Evolutionary conservation across 768 basidiomycete species (phyloP).

Genomic region (Leccinum longicurvipes): DNA sequence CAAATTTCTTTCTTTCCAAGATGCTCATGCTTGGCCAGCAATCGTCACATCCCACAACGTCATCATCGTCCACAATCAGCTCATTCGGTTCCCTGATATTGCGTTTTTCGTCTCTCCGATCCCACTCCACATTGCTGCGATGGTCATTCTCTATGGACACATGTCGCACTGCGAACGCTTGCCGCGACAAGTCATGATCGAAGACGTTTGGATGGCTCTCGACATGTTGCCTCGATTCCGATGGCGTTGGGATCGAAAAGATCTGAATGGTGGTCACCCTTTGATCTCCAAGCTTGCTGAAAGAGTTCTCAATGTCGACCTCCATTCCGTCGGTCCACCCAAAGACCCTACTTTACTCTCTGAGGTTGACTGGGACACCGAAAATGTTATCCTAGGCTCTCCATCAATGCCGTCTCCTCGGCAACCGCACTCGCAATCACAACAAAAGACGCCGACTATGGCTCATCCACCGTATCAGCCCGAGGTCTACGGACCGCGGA

Average conservation of each 20-base stretch:
- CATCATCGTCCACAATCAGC: constrained; percentile 78
- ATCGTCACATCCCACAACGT: constrained; percentile 86
- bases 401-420: constrained; percentile 25
- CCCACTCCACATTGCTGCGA: constrained; percentile 84
- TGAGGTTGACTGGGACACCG: constrained; percentile 46
- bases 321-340: constrained; percentile 49
- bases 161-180: constrained; percentile 75
- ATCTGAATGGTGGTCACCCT: constrained; percentile 76
- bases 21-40: constrained; percentile 40
- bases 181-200: constrained; percentile 60
- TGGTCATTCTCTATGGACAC: constrained; percentile 87
- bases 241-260: constrained; percentile 90
- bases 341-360: constrained; percentile 41
- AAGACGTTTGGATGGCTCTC: constrained; percentile 84
- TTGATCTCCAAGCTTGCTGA: constrained; percentile 80
- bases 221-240: constrained; percentile 87
- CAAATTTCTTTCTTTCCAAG: neutral
- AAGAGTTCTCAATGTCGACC: constrained; percentile 70
- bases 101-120: constrained; percentile 89
- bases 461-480: constrained; percentile 33
- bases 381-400: constrained; percentile 29
- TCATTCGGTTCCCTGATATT: constrained; percentile 81
- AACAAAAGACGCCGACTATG: constrained; percentile 37
- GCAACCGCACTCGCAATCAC: constrained; percentile 29
- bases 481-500: constrained; percentile 33